phyloP scores from a whole-genome alignment of 495 filamentous ascomycete species.

The Penicillium subrubescens region DNA sequence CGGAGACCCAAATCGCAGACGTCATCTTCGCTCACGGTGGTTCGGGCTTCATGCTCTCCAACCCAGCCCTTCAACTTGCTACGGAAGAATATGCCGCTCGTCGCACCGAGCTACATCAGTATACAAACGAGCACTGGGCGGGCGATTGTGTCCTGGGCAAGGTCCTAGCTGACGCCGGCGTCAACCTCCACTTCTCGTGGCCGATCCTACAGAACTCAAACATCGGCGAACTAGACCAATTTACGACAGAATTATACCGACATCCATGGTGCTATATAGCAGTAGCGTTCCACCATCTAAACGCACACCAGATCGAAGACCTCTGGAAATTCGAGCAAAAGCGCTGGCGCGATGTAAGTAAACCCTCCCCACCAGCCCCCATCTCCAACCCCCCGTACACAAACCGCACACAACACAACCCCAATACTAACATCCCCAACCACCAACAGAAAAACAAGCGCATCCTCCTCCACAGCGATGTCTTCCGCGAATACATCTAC shows the following conservation, averaged over 20 bases:
- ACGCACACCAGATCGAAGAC: constrained; percentile 37
- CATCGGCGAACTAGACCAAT: constrained; percentile 47
- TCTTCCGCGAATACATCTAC: constrained; percentile 48
- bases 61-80: constrained; percentile 51
- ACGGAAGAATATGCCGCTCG: constrained; percentile 48
- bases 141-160: constrained; percentile 67
- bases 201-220: constrained; percentile 55
- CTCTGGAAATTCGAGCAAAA: constrained; percentile 46
- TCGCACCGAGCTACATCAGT: constrained; percentile 53
- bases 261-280: constrained; percentile 58
- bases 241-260: constrained; percentile 42
- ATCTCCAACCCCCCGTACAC: not conserved
- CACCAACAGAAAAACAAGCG: constrained; percentile 33
- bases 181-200: constrained; percentile 51
- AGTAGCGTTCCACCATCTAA: constrained; percentile 57
- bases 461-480: constrained; percentile 44
- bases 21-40: constrained; percentile 68
- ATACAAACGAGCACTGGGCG: constrained; percentile 61
- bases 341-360: constrained; percentile 37
- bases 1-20: constrained; percentile 54
- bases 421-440: not conserved
- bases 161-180: constrained; percentile 57
- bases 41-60: constrained; percentile 65
- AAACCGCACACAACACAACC: not conserved
- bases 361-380: not conserved